Evolutionary conservation across 306 rosid species (phyloP), one percentile per base, ranked within the genome.

Genomic region (Macrotyloma uniflorum): DNA sequence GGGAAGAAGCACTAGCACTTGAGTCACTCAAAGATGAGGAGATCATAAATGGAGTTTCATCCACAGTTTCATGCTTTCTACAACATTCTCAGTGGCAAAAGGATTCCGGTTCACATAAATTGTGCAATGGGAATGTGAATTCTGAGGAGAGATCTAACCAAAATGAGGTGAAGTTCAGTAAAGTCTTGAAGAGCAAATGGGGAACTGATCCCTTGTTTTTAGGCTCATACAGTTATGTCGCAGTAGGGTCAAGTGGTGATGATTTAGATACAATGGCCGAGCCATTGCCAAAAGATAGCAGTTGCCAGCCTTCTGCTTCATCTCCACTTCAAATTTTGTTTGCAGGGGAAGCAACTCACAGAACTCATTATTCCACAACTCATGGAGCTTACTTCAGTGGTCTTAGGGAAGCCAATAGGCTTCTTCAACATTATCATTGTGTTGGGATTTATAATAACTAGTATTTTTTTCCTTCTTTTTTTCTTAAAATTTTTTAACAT

Each of bases 301-400:
- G 53, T 62, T 64, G 65, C 55, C 83, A 78, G 8, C n/a, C 87
- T 70, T 35, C 61, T 2, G 70, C 79, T 75, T 77, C 88, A 6
- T 88, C 74, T 71, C 87, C 92, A 30, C 95, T 94, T 81, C 98
- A 93, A 74, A 84, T 95, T 83, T 84, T 95, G 88, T 95, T 95
- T 80, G 98, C 99, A 62, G 98, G 99, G 18, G 99, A 95, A 84
- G 98, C 99, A 63, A 95, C 99, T 16, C 99, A 95, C 83, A 88
- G 98, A 88, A 93, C 94, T 77, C 97, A 95, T 81, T 95, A 95
- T 82, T 95, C 99, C 43, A 95, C 99, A 19, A 95, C 99, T 70
- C 99, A 95, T 87, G 99, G 99, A 71, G 99, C 99, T 79, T 93
- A 93, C 82, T 84, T 88, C 80, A 95, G 99, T 84, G 99, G 99